These are phyloP conservation scores for Zalerion maritima DNA, from an alignment of 495 filamentous ascomycete species.

Conservation along the genomic window DNA sequence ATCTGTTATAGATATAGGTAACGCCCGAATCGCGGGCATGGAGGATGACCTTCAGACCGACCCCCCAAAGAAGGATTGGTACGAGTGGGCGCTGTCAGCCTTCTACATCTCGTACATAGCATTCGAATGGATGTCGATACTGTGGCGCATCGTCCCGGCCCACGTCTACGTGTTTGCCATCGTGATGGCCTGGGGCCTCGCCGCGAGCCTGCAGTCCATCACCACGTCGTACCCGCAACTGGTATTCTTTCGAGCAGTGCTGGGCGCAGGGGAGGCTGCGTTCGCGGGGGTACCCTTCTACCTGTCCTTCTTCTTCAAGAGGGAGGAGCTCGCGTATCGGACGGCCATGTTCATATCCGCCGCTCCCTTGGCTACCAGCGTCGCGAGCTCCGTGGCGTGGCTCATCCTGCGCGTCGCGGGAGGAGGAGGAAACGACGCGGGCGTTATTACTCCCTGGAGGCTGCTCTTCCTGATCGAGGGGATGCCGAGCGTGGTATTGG, in stretches of 20 bases:
- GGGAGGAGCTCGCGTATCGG: constrained; percentile 66
- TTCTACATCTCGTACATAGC: constrained; percentile 57
- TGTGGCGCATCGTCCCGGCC: constrained; percentile 55
- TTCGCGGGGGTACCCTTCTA: constrained; percentile 72
- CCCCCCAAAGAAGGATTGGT: constrained; percentile 52
- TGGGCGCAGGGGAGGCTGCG: constrained; percentile 61
- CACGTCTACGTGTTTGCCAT: constrained; percentile 49
- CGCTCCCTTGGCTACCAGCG: constrained; percentile 69
- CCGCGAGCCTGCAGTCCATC: constrained; percentile 58
- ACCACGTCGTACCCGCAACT: constrained; percentile 55
- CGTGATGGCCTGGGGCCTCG: constrained; percentile 51
- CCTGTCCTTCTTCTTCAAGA: constrained; percentile 73
- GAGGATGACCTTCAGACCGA: constrained; percentile 45
- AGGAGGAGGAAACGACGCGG: constrained; percentile 20
- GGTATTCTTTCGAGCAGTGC: constrained; percentile 48
- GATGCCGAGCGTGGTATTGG: constrained; percentile 55
- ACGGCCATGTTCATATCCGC: constrained; percentile 72
- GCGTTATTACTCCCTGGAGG: constrained; percentile 63
- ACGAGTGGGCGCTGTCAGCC: constrained; percentile 64
- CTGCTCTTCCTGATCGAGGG: constrained; percentile 82
- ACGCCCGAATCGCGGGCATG: constrained; percentile 62
- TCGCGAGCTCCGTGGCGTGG: constrained; percentile 72
- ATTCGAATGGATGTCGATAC: constrained; percentile 61
- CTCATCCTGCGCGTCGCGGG: constrained; percentile 56
- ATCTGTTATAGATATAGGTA: constrained; percentile 51